Evolutionary conservation across 305 asterid genomes (phyloP).

Genomic region (Plantago coronopus): DNA sequence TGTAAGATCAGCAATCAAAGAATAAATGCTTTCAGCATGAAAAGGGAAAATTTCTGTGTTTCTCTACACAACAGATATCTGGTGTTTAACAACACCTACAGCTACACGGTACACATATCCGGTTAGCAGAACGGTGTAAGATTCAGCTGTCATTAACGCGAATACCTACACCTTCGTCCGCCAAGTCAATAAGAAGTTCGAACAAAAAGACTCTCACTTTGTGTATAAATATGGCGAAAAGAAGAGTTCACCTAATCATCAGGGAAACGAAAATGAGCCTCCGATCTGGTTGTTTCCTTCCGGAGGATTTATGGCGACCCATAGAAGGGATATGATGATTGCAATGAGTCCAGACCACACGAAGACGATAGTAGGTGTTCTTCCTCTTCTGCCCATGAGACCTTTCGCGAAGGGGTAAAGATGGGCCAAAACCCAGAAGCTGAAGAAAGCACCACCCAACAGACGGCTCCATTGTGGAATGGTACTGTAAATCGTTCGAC

Average conservation of each 20-base stretch:
- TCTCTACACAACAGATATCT: conserved; percentile 10
- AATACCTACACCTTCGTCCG: conserved; percentile 17
- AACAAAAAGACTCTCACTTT: conserved; percentile 17
- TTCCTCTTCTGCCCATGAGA: conserved; percentile 67
- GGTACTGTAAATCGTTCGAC: conserved; percentile 57
- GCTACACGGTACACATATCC: conserved; percentile 14
- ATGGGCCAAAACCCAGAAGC: conserved; percentile 78
- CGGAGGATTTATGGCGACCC: conserved; percentile 74
- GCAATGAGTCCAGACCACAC: conserved; percentile 79
- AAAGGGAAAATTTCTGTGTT: neutral
- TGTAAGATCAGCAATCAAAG: conserved; percentile 23
- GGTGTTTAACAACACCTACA: conserved; percentile 19
- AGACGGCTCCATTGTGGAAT: conserved; percentile 75
- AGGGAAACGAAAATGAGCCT: conserved; percentile 63
- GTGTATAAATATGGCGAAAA: conserved; percentile 8
- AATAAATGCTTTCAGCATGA: conserved; percentile 15
- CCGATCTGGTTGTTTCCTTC: conserved; percentile 55
- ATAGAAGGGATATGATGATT: conserved; percentile 61
- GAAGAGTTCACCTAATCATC: conserved; percentile 28
- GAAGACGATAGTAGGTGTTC: conserved; percentile 63
- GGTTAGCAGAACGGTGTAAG: neutral
- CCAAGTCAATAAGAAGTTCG: conserved; percentile 11
- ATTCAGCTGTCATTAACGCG: neutral
- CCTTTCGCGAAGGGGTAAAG: conserved; percentile 72
- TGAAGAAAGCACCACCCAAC: conserved; percentile 64